These are phyloP conservation scores for Voacanga thouarsii DNA, from an alignment of 257 asterid species.

Conservation along the genomic window DNA sequence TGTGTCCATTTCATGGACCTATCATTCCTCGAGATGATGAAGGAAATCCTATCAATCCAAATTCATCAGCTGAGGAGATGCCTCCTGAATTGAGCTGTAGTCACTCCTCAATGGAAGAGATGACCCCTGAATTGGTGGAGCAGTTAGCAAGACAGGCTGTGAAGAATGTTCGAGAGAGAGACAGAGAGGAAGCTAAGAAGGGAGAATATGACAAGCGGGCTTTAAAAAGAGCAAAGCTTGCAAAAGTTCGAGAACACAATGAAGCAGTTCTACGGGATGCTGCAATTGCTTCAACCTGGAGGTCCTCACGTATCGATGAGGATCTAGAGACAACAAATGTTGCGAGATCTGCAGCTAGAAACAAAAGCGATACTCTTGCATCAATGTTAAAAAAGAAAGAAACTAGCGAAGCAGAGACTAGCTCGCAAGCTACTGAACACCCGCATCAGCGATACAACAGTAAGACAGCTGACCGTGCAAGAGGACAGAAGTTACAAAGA, in stretches of 20 bases:
- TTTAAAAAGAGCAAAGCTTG: slow-evolving; percentile 71
- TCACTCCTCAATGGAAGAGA: slow-evolving; percentile 30
- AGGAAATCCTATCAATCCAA: slow-evolving; percentile 56
- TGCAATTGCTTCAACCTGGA: slow-evolving; percentile 74
- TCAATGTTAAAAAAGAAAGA: slow-evolving; percentile 84
- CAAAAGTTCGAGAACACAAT: slow-evolving; percentile 73
- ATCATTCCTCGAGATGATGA: slow-evolving; percentile 64
- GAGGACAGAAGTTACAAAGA: slow-evolving; percentile 66
- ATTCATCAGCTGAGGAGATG: slow-evolving; percentile 29
- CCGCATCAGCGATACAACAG: slow-evolving; percentile 51
- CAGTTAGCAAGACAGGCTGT: slow-evolving; percentile 68
- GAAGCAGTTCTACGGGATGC: slow-evolving; percentile 69
- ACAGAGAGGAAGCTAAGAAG: slow-evolving; percentile 47
- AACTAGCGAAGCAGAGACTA: slow-evolving; percentile 63
- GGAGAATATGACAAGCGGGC: slow-evolving; percentile 47
- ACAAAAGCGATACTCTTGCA: slow-evolving; percentile 62
- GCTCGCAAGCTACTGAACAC: slow-evolving; percentile 53
- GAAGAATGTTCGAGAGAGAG: slow-evolving; percentile 65
- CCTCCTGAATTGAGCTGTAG: slow-evolving; percentile 15
- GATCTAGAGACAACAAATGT: slow-evolving; percentile 29
- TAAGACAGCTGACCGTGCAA: slow-evolving; percentile 41
- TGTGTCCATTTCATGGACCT: slow-evolving; percentile 87
- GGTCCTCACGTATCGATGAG: slow-evolving; percentile 59
- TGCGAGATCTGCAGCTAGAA: slow-evolving; percentile 29
- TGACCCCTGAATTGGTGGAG: slow-evolving; percentile 29